phyloP scores from a whole-genome alignment of 352 stramenopile genomes.

The Phytophthora syringae region DNA sequence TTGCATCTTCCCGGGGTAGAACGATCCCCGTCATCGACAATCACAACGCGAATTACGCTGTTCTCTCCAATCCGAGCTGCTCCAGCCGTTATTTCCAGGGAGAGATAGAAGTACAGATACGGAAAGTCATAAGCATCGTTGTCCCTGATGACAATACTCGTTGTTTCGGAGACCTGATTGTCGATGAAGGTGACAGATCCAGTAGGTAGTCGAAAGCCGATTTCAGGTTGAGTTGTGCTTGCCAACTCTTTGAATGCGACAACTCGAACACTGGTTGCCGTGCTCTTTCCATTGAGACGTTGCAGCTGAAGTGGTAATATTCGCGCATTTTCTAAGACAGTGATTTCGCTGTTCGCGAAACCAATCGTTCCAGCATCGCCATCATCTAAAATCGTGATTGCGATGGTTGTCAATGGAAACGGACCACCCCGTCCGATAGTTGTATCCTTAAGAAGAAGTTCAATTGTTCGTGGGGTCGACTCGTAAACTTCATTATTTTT shows the following conservation, averaged over 20 bases:
- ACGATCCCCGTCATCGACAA: conserved; percentile 58
- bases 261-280: conserved; percentile 35
- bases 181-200: conserved; percentile 49
- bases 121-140: conserved; percentile 60
- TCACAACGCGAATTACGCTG: conserved; percentile 36
- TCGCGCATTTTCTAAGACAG: conserved; percentile 34
- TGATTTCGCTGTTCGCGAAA: conserved; percentile 34
- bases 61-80: conserved; percentile 38
- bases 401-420: conserved; percentile 20
- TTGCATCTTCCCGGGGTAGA: conserved; percentile 46
- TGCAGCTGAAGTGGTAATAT: conserved; percentile 39
- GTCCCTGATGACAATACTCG: conserved; percentile 47
- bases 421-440: conserved; percentile 37
- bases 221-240: conserved; percentile 27
- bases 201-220: conserved; percentile 40
- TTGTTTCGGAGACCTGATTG: conserved; percentile 20
- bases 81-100: conserved; percentile 33
- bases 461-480: conserved; percentile 26
- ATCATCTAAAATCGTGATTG: conserved; percentile 56
- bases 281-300: conserved; percentile 43
- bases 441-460: conserved; percentile 46
- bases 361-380: conserved; percentile 60
- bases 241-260: neutral
- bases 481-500: conserved; percentile 50
- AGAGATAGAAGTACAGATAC: conserved; percentile 51